Percentiles rank a stretch among this genome's conserved stretches.
These are phyloP conservation scores for Pseudogymnoascus sp. DNA, from an alignment of 2,329 filamentous ascomycete species.

Conservation along the genomic window DNA sequence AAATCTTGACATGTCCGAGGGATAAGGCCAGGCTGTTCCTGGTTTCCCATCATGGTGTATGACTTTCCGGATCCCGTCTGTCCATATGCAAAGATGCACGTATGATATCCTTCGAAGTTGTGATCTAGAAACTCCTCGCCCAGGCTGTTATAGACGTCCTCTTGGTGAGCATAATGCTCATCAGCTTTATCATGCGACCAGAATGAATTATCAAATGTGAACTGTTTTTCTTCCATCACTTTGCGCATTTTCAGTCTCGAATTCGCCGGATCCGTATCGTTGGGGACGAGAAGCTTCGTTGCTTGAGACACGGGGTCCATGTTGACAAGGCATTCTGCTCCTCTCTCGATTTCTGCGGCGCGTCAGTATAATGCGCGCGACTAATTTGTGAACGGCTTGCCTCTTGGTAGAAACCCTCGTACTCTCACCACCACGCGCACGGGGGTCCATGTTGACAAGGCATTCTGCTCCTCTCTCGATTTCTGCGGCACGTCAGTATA, in stretches of 20 bases:
- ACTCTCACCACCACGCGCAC: slow-evolving; percentile 81
- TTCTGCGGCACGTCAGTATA: slow-evolving; percentile 45
- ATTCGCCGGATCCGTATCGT: slow-evolving; percentile 45
- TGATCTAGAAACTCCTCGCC: slow-evolving; percentile 97
- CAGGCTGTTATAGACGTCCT: slow-evolving; percentile 86
- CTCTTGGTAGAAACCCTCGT: slow-evolving; percentile 68
- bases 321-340: slow-evolving; percentile 74
- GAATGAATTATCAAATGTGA: slow-evolving; percentile 96
- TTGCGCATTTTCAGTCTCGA: slow-evolving; percentile 59
- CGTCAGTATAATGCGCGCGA: slow-evolving; percentile 8
- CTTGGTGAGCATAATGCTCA: slow-evolving; percentile 81
- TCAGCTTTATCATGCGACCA: slow-evolving; percentile 83
- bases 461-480: slow-evolving; percentile 72
- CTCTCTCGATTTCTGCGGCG: slow-evolving; percentile 64
- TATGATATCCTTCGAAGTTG: slow-evolving; percentile 99
- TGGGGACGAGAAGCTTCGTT: slow-evolving; percentile 70
- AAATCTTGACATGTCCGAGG: slow-evolving; percentile 92
- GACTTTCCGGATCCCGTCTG: slow-evolving; percentile 97
- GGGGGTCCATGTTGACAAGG: slow-evolving; percentile 86
- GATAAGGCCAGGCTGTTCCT: slow-evolving; percentile 81
- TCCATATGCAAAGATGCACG: slow-evolving; percentile 97
- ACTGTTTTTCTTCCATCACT: slow-evolving; percentile 76
- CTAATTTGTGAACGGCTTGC: slow-evolving; percentile 35
- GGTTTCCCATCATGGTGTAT: slow-evolving; percentile 94
- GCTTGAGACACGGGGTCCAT: slow-evolving; percentile 86